Evolutionary conservation across 2,329 filamentous ascomycete species (phyloP).

Genomic region (Alternaria ethzedia): DNA sequence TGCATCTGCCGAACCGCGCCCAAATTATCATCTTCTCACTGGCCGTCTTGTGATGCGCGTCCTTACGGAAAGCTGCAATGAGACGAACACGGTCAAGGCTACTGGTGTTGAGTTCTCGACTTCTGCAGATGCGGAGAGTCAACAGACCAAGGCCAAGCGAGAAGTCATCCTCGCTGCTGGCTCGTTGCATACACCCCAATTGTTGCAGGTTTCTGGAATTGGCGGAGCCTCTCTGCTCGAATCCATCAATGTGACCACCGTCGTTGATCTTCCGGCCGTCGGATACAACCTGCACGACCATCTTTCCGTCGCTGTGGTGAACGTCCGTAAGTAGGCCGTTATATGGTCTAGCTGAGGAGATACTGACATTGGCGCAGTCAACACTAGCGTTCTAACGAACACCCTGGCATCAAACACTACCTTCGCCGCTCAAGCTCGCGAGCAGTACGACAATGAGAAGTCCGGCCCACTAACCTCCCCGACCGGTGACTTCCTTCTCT

Average conservation of each 20-base stretch:
- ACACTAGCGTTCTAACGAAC: slow-evolving; percentile 15
- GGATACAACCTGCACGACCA: slow-evolving; percentile 36
- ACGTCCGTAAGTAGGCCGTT: slow-evolving; percentile 5
- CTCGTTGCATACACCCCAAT: slow-evolving; percentile 32
- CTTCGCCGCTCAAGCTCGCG: slow-evolving; percentile 25
- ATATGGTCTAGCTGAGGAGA: neutral
- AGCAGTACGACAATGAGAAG: slow-evolving; percentile 19
- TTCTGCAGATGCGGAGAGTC: slow-evolving; percentile 14
- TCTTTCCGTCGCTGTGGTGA: slow-evolving; percentile 14
- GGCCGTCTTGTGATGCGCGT: slow-evolving; percentile 22
- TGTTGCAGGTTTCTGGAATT: slow-evolving; percentile 38
- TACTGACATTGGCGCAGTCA: slow-evolving; percentile 7
- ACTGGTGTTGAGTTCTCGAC: slow-evolving; percentile 28
- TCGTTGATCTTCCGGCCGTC: slow-evolving; percentile 35
- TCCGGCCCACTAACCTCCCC: slow-evolving; percentile 23
- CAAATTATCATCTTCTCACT: slow-evolving; percentile 29
- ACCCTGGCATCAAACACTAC: slow-evolving; percentile 22
- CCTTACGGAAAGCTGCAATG: slow-evolving; percentile 13
- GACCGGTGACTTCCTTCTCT: slow-evolving; percentile 31
- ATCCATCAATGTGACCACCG: slow-evolving; percentile 22
- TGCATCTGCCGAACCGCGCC: slow-evolving; percentile 16
- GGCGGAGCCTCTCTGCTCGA: slow-evolving; percentile 27
- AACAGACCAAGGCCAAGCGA: slow-evolving; percentile 23
- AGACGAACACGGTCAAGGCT: slow-evolving; percentile 13
- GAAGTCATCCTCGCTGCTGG: slow-evolving; percentile 37